Conservation (phyloP, 1,284 basidiomycete species). For the Melampsora americana region DNA sequence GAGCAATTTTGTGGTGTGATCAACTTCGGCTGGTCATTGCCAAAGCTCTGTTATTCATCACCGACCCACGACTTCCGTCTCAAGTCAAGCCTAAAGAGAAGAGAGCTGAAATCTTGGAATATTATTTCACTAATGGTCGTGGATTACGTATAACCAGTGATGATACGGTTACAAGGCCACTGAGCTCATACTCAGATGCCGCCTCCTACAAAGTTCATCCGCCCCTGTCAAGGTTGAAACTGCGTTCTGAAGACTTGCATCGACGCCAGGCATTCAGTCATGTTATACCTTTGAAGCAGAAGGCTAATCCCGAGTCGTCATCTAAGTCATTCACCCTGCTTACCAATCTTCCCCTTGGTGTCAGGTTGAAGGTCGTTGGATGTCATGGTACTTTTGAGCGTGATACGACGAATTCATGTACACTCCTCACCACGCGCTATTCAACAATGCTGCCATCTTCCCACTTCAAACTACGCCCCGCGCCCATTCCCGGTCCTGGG, state of each 20-base stretch:
- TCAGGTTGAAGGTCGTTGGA: constrained; percentile 19
- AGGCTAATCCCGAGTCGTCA: neutral
- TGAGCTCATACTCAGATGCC: constrained; percentile 26
- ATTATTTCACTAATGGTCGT: constrained; percentile 42
- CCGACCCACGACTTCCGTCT: constrained; percentile 48
- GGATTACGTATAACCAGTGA: constrained; percentile 5
- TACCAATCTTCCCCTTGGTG: constrained; percentile 13
- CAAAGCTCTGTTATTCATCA: constrained; percentile 69
- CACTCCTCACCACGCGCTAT: constrained; percentile 8
- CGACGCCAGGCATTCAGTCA: constrained; percentile 2
- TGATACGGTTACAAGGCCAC: constrained; percentile 37
- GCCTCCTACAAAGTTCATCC: constrained; percentile 4
- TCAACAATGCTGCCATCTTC: constrained; percentile 19
- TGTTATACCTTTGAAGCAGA: neutral
- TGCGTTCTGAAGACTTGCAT: neutral
- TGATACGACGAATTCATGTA: neutral
- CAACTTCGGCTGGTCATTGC: constrained; percentile 88
- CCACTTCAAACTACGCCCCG: neutral
- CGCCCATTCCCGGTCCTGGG: constrained; percentile 14
- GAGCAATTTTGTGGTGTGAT: constrained; percentile 98
- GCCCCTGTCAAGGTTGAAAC: neutral
- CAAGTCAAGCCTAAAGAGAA: constrained; percentile 40
- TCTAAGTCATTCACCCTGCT: constrained; percentile 18
- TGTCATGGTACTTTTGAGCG: constrained; percentile 20
- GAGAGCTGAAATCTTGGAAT: constrained; percentile 31